phyloP scores from a whole-genome alignment of 1,284 basidiomycete species.

The Ceratobasidium sp. region DNA sequence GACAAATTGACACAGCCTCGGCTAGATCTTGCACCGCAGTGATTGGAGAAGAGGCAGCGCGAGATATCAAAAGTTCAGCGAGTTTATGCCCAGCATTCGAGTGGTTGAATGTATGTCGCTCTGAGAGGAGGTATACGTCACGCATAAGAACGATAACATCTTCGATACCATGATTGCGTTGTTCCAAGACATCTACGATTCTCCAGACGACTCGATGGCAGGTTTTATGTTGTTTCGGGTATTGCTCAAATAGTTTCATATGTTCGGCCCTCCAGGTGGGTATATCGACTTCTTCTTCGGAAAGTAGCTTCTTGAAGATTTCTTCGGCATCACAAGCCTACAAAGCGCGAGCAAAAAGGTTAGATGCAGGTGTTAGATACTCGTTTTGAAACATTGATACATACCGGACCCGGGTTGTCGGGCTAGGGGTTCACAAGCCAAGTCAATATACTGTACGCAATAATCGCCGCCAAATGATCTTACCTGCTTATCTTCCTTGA shows the following conservation, averaged over 20 bases:
- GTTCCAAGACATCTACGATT: conserved; percentile 25
- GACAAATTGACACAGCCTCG: conserved; percentile 11
- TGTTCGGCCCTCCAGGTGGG: conserved; percentile 2
- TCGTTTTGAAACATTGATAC: not conserved
- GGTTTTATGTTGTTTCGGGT: conserved; percentile 17
- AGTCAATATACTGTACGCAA: not conserved
- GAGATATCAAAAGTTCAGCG: not conserved
- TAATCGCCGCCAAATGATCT: not conserved
- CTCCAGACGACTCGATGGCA: conserved; percentile 24
- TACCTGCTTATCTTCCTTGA: not conserved
- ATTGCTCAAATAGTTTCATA: not conserved
- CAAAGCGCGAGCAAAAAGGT: not conserved
- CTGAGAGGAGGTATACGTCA: conserved; percentile 1
- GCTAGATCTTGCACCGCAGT: not conserved
- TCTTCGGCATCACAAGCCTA: conserved; percentile 6
- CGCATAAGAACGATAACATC: not conserved
- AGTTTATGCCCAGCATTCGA: not conserved
- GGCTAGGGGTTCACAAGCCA: not conserved
- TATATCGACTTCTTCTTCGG: not conserved
- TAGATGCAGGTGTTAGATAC: not conserved
- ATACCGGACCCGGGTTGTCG: not conserved
- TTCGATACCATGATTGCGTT: not conserved
- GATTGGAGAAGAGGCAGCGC: not conserved
- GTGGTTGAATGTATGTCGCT: not conserved
- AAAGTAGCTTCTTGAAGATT: not conserved